Evolutionary conservation across 495 filamentous ascomycete genomes (phyloP).

Genomic region (Xylaria grammica): DNA sequence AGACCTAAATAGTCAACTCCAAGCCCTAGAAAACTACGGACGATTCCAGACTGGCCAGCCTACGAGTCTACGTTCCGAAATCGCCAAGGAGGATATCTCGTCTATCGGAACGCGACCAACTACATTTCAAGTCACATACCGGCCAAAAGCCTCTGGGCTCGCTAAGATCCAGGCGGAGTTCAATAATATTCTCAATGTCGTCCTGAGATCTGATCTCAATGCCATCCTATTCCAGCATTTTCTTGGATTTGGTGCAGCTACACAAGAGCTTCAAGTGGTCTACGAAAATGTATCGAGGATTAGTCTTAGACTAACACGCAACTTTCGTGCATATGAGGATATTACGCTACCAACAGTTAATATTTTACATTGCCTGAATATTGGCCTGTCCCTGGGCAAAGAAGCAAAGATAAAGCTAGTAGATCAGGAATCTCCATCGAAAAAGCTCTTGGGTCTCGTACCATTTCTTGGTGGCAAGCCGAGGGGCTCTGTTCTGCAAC

Average conservation of each 20-base stretch:
- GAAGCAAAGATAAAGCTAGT: slow-evolving; percentile 36
- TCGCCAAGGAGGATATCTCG: slow-evolving; percentile 63
- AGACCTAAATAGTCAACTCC: slow-evolving; percentile 60
- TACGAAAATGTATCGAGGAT: slow-evolving; percentile 75
- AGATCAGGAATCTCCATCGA: slow-evolving; percentile 34
- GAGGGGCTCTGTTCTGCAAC: slow-evolving; percentile 22
- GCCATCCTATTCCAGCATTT: slow-evolving; percentile 38
- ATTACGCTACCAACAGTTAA: slow-evolving; percentile 77
- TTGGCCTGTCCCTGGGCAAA: slow-evolving; percentile 70
- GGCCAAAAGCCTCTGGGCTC: slow-evolving; percentile 71
- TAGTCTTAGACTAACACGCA: slow-evolving; percentile 64
- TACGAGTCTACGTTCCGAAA: slow-evolving; percentile 63
- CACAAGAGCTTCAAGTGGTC: slow-evolving; percentile 61
- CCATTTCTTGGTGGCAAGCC: slow-evolving; percentile 67
- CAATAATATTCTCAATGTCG: slow-evolving; percentile 69
- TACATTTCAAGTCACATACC: slow-evolving; percentile 61
- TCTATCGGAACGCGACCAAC: slow-evolving; percentile 67
- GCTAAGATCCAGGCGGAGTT: slow-evolving; percentile 81
- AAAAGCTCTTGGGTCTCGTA: slow-evolving; percentile 55
- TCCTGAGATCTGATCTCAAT: slow-evolving; percentile 62
- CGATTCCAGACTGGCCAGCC: slow-evolving; percentile 68
- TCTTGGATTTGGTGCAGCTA: slow-evolving; percentile 30
- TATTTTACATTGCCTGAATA: slow-evolving; percentile 78
- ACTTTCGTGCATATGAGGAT: slow-evolving; percentile 82
- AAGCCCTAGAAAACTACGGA: slow-evolving; percentile 69